Evolutionary conservation across 192 early-diverging fungal genomes (phyloP), one percentile per base, ranked within the genome.

Genomic region (Rhizoclosmatium sp.): DNA sequence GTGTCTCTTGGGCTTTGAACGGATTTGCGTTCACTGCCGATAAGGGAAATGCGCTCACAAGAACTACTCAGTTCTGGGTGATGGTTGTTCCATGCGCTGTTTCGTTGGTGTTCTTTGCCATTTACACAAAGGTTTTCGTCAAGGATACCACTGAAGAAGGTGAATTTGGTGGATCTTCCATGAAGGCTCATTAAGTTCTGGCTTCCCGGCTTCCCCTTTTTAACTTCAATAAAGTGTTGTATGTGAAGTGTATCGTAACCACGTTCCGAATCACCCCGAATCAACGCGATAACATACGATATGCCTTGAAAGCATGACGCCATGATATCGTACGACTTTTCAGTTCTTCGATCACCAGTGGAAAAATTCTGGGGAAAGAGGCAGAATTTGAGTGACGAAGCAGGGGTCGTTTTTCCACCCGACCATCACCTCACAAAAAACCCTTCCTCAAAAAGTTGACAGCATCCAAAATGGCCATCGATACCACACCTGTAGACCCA

Each of bases 401-500:
- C 62, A 12, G 62, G 0, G 62, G 14, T 65, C 10, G 21, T 12
- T 65, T n/a, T 23, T 12, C 9, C 62, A 0, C 62, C 62, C 62
- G 21, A 56, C 9, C 31, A 56, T n/a, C 54, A 9, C 54, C 9
- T 14, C 54, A 9, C 54, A 1, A 56, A 1, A 56, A 14, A 14
- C 19, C 62, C 31, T 65, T 65, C 31, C 62, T 23, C n/a, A 65
- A 65, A 12, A n/a, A 16, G 12, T 58, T 12, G 56, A 58, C 21
- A n/a, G 56, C 56, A 12, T 65, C 9, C 9, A 71, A 49, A 40
- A 82, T 82, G 81, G 81, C 67, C 64, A 79, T 79, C 61, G 77
- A 21, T 65, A 54, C 69, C 9, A 70, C 75, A 2, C 81, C 81
- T 3, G 47, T 66, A 49, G 83, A 85, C 45, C 81, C 81, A 19